Conservation (phyloP, 73 alveolate genomes). For the Tetrahymena borealis region DNA sequence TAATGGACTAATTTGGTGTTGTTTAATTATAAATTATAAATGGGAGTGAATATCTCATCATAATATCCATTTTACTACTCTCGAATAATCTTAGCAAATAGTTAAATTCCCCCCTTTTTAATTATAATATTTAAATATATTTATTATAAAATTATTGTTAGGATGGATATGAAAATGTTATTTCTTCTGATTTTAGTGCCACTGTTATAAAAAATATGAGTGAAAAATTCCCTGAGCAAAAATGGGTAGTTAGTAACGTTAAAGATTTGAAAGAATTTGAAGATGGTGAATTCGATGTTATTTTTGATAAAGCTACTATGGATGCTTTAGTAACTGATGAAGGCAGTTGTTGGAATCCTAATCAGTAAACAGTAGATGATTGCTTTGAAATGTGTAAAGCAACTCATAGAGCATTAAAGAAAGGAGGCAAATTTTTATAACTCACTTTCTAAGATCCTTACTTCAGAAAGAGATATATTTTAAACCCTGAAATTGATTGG, state of each 20-base stretch:
- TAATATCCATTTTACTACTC: too few relatives aligned
- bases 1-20: too few relatives aligned
- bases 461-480: neutral
- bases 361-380: neutral
- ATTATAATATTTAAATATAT: too few relatives aligned
- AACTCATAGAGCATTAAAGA: neutral
- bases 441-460: neutral
- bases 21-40: too few relatives aligned
- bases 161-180: neutral
- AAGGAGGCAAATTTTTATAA: neutral
- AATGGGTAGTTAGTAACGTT: neutral
- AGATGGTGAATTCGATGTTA: neutral
- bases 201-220: neutral
- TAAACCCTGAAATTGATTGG: neutral
- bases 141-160: neutral
- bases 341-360: neutral
- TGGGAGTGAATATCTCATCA: too few relatives aligned
- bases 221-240: neutral
- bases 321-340: neutral
- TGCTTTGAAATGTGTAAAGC: neutral
- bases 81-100: too few relatives aligned
- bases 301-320: neutral
- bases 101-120: too few relatives aligned
- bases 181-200: neutral
- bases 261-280: neutral